Base-by-base conservation (phyloP, 768 basidiomycete species). In the Leccinum variicolor region DNA sequence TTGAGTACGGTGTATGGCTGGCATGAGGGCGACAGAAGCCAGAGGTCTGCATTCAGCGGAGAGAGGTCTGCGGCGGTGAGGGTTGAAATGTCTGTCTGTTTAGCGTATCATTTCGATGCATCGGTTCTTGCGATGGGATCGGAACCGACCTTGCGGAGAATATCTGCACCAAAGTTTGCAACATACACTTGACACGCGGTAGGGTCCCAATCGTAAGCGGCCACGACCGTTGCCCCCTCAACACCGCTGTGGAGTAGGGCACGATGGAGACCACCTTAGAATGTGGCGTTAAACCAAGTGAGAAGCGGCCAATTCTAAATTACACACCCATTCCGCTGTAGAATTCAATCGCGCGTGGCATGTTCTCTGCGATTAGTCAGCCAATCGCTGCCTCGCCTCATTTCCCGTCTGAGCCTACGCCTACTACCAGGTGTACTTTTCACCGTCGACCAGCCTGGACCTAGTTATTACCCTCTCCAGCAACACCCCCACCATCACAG, bases 191-290 rank as follows among this genome's bases (percentile, higher is more conserved):
- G 78, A 62, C 84, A 86, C 34, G 89, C 89, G 19, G 76, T 77
- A 62, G 84, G 88, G 74, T 92, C 90, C 89, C 90, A 91, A 69
- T 92, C 91, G 66, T 86, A 90, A n/a, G 90, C 89, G 59, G 80
- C 81, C 6, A 85, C 73, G 31, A 89, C 77, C 0, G 70, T 58
- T 9, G 72, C 63, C 5, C 76, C 83, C 19, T 75, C 63, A 47
- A 82, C 72, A 10, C 63, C 66, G 63, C 84, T 85, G 52, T 82
- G 78, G 47, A 73, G 65, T 17, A 92, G 76, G 6, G 89, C 90
- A 25, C 82, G 75, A 74, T 89, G 87, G 6, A 92, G 75, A 7
- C 90, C 90, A 25, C 89, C 90, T 91, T 50, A 15, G 53, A 50
- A 41, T 45, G 10, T 47, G 54, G 50, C 41, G 51, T 63, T 43